Base-by-base conservation (phyloP, 495 filamentous ascomycete genomes). In the Polyplosphaeria fusca region DNA sequence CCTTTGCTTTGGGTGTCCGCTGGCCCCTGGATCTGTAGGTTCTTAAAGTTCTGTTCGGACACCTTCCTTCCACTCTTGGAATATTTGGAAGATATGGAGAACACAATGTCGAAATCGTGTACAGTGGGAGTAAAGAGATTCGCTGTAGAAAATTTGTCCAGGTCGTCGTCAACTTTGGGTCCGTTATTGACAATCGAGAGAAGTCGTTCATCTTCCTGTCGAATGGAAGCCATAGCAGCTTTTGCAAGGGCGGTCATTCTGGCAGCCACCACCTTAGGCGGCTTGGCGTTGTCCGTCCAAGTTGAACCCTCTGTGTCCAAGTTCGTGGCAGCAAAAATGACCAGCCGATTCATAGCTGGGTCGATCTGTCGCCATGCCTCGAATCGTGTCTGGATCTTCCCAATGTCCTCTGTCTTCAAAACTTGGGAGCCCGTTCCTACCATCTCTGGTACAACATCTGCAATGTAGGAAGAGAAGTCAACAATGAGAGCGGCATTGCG, bases 281-380 rank as follows among this genome's bases (percentile, higher is more conserved):
- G 91, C 58, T 73, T 75, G 16, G 77, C 76, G 42, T 73, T 70
- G 28, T 86, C 81, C 0, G 92, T 96, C 82, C 88, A 97, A 1
- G 85, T 85, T 20, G 85, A 79, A 4, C 93, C 91, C 16, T 82
- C 84, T 0, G 73, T 70, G 60, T 96, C 91, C 45, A 90, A 69
- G 48, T 87, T 85, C 0, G 91, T 89, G 2, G 88, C 89, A 0
- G 82, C 86, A 67, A 95, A 87, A n/a, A 96, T 69, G 11, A 84
- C 83, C 7, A 88, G 79, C 42, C 84, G 84, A 70, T 89, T 93
- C 83, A 96, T 86, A 47, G 76, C 85, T 14, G 91, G 90, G 65
- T 98, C 94, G 43, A 90, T 85, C 58, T 84, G 89, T 47, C 93
- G 79, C 82, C 78, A 93, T 0, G 87, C 87, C 28, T 86, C 78